These are phyloP conservation scores for Trichosporon sp. DNA, from an alignment of 1,284 basidiomycete genomes.

Conservation along the genomic window DNA sequence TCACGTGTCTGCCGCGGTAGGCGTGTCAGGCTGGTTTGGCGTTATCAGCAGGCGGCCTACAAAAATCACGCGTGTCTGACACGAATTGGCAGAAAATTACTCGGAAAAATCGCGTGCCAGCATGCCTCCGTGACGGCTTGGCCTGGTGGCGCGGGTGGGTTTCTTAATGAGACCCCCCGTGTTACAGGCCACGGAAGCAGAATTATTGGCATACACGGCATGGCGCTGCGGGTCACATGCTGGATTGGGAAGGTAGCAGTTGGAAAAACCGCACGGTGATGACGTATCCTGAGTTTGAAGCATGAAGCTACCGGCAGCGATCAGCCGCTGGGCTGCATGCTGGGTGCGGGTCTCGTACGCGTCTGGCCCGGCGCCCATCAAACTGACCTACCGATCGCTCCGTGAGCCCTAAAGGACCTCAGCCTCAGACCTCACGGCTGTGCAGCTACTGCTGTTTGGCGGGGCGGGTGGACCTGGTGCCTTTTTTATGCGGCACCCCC, in stretches of 20 bases:
- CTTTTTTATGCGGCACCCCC: neutral
- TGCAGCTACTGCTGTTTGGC: neutral
- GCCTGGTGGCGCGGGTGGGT: neutral
- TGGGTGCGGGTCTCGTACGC: neutral
- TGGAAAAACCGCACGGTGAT: neutral
- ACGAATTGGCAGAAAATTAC: neutral
- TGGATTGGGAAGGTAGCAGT: neutral
- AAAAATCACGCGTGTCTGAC: neutral
- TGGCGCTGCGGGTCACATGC: neutral
- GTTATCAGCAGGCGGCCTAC: neutral
- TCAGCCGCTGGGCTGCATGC: neutral
- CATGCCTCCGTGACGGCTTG: neutral
- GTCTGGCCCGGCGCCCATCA: neutral
- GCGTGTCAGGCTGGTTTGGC: neutral
- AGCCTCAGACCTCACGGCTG: neutral
- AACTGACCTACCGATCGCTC: neutral
- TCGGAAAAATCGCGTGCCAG: neutral
- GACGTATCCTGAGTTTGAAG: constrained; percentile 1
- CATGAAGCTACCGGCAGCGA: neutral
- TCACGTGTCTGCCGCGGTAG: neutral
- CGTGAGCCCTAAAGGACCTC: neutral
- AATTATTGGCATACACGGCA: neutral
- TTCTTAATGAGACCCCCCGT: neutral
- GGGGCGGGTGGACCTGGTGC: neutral
- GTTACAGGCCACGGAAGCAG: neutral